Evolutionary conservation across 768 basidiomycete genomes (phyloP).

Genomic region (Pisolithus microcarpus): DNA sequence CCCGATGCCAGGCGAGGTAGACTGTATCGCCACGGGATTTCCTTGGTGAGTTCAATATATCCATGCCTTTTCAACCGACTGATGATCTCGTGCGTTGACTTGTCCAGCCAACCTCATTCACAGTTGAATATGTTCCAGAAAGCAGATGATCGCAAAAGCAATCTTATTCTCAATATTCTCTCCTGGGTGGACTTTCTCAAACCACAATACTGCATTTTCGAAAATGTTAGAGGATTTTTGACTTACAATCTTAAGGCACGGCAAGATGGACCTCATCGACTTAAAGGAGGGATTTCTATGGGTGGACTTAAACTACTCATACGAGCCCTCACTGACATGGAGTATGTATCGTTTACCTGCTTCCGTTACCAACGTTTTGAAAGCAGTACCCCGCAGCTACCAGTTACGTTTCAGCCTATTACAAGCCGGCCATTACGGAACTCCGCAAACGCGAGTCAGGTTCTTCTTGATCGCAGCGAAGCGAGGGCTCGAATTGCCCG

Average conservation of each 20-base stretch:
- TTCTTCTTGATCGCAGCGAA: conserved; percentile 44
- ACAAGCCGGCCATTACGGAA: conserved; percentile 43
- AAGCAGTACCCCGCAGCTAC: conserved; percentile 26
- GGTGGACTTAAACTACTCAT: conserved; percentile 68
- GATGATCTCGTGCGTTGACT: conserved; percentile 1
- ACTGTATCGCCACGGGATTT: conserved; percentile 58
- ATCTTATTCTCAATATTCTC: conserved; percentile 54
- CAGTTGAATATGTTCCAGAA: conserved; percentile 62
- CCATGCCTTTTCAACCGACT: not conserved
- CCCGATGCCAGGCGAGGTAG: conserved; percentile 46
- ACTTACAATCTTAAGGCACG: conserved; percentile 31
- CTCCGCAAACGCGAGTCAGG: conserved; percentile 39
- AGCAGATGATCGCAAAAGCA: conserved; percentile 61
- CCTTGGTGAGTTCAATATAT: conserved; percentile 50
- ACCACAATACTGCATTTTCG: conserved; percentile 41
- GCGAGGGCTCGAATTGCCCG: conserved; percentile 29
- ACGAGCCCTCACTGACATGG: conserved; percentile 56
- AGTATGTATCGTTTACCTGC: conserved; percentile 33
- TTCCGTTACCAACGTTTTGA: not conserved
- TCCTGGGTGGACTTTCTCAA: conserved; percentile 37
- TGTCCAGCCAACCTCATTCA: conserved; percentile 69
- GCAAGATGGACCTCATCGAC: conserved; percentile 34
- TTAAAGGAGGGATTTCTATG: conserved; percentile 60
- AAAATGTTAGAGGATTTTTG: conserved; percentile 44
- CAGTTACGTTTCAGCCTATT: conserved; percentile 37